phyloP scores from a whole-genome alignment of 192 early-diverging fungal species.

The Phycomyces nitens region DNA sequence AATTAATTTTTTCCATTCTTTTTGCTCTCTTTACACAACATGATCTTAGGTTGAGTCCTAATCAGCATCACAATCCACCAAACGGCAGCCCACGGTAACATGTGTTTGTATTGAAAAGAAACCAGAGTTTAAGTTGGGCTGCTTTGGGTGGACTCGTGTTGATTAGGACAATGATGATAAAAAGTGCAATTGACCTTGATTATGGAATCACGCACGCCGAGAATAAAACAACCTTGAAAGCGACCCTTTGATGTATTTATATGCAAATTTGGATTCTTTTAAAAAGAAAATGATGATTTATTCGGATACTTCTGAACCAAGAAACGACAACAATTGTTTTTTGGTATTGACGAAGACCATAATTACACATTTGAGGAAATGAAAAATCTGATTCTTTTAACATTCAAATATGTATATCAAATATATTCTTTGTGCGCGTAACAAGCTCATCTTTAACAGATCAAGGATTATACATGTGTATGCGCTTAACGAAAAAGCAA shows the following conservation, averaged over 20 bases:
- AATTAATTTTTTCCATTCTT: not conserved
- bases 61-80: no score
- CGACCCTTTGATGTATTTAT: not conserved
- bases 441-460: no score
- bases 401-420: not conserved
- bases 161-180: not conserved
- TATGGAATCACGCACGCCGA: not conserved
- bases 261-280: not conserved
- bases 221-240: not conserved
- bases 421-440: not conserved
- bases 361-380: no score
- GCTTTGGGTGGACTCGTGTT: not conserved
- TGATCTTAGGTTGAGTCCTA: conserved; percentile 13
- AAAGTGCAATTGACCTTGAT: not conserved
- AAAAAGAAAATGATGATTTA: not conserved
- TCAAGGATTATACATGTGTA: no score
- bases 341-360: no score
- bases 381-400: not conserved
- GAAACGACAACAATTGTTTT: no score
- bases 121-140: not conserved
- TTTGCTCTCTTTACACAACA: conserved; percentile 2
- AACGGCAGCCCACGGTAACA: not conserved
- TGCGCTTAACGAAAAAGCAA: no score
- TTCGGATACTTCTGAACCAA: no score
- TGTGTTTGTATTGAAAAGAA: not conserved